Evolutionary conservation across 116 monocot genomes (phyloP), one percentile per base, ranked within the genome.

Genomic region (Posidonia oceanica): DNA sequence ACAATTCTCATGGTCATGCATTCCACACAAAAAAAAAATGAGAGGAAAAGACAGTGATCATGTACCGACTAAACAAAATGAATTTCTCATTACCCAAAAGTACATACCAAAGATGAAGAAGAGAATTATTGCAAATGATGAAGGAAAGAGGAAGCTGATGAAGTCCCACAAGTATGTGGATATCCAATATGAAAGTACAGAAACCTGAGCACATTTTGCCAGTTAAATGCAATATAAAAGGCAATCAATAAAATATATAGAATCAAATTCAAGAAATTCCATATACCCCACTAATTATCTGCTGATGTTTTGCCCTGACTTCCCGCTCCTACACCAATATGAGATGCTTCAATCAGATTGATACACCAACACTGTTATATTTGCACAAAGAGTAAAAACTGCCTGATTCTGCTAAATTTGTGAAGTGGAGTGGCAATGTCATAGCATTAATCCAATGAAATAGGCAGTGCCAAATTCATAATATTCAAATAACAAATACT

Each of bases 241-340:
- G 8, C 3, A 21, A 13, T 16, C 7, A 1, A 51, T 3, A 48
- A 48, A 67, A 37, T 67, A 36, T 17, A 67, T 2, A 8, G n/a
- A 51, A 48, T 41, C 21, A 67, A 42, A 51, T 15, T 15, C 21
- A 51, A 55, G 52, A 66, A 36, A 57, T 61, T 29, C 54, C 56
- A 52, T 16, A 75, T 87, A 94, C 94, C 85, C 94, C 94, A 79
- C 94, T 94, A 69, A 94, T 94, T 59, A 94, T 81, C 71, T 94
- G 94, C 69, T 90, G 90, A 56, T 94, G 90, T 71, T 94, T 94
- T 48, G 94, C 94, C 74, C 87, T 90, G 72, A 90, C 85, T 83
- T 94, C 94, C 71, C 90, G 85, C 75, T 94, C 94, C 94, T 94
- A 64, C 70, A 87, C 37, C 29, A 68, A 48, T 40, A 22, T 51